phyloP scores from a whole-genome alignment of 331 rosid genomes.

The Quercus phellos region DNA sequence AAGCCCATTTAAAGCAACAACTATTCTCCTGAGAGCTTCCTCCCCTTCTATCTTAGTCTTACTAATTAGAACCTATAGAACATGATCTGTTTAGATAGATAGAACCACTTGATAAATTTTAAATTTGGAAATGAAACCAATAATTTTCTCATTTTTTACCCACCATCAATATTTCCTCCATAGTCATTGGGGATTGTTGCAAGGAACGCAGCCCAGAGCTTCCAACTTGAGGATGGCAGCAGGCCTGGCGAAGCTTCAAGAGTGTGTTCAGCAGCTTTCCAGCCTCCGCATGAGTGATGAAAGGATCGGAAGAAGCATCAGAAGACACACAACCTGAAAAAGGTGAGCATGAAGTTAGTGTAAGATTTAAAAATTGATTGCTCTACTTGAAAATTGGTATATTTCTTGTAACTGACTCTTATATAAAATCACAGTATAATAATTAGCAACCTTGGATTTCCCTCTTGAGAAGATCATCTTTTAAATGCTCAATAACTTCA shows the following conservation, averaged over 20 bases:
- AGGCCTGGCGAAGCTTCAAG: constrained; percentile 94
- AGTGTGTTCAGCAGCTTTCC: constrained; percentile 83
- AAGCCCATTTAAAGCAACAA: constrained; percentile 82
- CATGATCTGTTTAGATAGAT: constrained; percentile 21
- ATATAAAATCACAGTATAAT: constrained; percentile 22
- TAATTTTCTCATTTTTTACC: constrained; percentile 16
- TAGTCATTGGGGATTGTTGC: constrained; percentile 96
- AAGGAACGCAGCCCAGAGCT: constrained; percentile 91
- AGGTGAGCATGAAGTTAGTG: constrained; percentile 25
- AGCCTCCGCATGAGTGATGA: constrained; percentile 76
- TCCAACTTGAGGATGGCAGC: constrained; percentile 99
- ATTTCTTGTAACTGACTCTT: constrained; percentile 23
- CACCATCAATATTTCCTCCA: constrained; percentile 94
- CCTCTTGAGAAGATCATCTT: constrained; percentile 62
- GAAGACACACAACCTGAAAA: constrained; percentile 46
- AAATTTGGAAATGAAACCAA: constrained; percentile 3
- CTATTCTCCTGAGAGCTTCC: constrained; percentile 83
- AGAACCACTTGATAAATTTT: not conserved
- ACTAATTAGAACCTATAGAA: constrained; percentile 78
- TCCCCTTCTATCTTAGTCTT: constrained; percentile 95
- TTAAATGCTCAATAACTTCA: constrained; percentile 74
- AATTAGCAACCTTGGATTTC: constrained; percentile 54
- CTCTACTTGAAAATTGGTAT: constrained; percentile 3
- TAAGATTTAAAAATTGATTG: constrained; percentile 23
- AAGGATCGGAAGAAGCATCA: constrained; percentile 49